phyloP scores from a whole-genome alignment of 2,329 filamentous ascomycete genomes.

The Cordyceps cateniannulata region DNA sequence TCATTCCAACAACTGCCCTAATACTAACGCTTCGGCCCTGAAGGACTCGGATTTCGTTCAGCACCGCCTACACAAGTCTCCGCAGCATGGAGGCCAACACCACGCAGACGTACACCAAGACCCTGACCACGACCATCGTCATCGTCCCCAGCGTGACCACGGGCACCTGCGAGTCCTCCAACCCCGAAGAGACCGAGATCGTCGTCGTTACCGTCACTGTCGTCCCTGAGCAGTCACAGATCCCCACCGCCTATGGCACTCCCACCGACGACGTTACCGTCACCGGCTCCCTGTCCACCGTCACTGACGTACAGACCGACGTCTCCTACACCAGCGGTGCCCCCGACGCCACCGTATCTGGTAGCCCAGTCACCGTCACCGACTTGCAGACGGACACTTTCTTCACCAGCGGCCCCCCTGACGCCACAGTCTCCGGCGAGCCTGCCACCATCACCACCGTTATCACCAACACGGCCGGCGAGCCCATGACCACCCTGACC shows the following conservation, averaged over 20 bases:
- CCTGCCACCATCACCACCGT: slow-evolving; percentile 26
- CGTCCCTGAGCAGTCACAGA: background rate
- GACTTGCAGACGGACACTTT: slow-evolving; percentile 19
- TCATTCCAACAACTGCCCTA: no score
- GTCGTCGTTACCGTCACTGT: slow-evolving; percentile 21
- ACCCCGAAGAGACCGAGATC: slow-evolving; percentile 1
- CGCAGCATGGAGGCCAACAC: slow-evolving; percentile 15
- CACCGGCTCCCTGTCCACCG: slow-evolving; percentile 1
- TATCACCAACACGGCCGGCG: slow-evolving; percentile 15
- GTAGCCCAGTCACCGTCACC: slow-evolving; percentile 20
- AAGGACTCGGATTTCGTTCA: slow-evolving; percentile 28
- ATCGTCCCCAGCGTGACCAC: background rate
- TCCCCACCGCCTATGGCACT: background rate
- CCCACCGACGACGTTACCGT: slow-evolving; percentile 10
- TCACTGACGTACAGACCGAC: slow-evolving; percentile 6
- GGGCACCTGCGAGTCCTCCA: slow-evolving; percentile 1
- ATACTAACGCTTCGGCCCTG: background rate
- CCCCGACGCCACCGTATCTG: slow-evolving; percentile 21
- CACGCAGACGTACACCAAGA: slow-evolving; percentile 19
- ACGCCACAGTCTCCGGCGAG: slow-evolving; percentile 25
- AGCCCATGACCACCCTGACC: slow-evolving; percentile 19
- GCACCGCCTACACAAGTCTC: slow-evolving; percentile 27
- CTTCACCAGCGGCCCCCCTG: slow-evolving; percentile 24
- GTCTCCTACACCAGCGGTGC: slow-evolving; percentile 7
- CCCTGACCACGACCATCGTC: slow-evolving; percentile 18